Conservation (phyloP, 108 stramenopile genomes). For the Schizochytrium sp. region DNA sequence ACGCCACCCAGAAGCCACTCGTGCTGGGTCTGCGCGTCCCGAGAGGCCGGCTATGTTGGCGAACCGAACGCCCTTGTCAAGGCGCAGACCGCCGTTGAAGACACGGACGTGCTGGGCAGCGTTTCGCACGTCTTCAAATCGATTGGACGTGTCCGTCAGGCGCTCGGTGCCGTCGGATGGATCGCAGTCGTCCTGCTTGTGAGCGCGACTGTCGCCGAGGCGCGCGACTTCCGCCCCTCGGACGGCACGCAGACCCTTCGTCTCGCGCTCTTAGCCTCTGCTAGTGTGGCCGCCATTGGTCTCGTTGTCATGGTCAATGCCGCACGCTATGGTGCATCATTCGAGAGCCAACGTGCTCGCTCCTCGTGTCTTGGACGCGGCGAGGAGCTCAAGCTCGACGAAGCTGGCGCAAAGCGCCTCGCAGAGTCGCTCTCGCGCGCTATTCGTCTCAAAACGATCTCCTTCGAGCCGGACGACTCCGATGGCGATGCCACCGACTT, state of each 20-base stretch:
- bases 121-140: background rate
- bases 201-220: background rate
- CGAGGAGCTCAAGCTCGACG: background rate
- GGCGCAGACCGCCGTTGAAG: background rate
- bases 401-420: background rate
- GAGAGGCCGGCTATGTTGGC: background rate
- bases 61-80: background rate
- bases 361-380: background rate
- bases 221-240: background rate
- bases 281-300: background rate
- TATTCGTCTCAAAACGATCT: background rate
- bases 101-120: background rate
- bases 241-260: background rate
- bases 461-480: background rate
- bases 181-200: background rate
- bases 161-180: background rate
- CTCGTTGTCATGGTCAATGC: background rate
- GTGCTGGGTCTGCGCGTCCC: constrained; percentile 6
- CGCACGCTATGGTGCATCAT: too few species aligned
- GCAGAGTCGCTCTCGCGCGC: background rate
- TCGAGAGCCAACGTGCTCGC: background rate
- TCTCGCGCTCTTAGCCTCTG: background rate
- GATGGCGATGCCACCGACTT: background rate
- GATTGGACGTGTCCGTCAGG: background rate
- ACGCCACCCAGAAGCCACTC: background rate